A percentile compares a stretch with the other conserved stretches of the same genome.
phyloP scores from a whole-genome alignment of 73 alveolate species.

The Effrenium voratum region DNA sequence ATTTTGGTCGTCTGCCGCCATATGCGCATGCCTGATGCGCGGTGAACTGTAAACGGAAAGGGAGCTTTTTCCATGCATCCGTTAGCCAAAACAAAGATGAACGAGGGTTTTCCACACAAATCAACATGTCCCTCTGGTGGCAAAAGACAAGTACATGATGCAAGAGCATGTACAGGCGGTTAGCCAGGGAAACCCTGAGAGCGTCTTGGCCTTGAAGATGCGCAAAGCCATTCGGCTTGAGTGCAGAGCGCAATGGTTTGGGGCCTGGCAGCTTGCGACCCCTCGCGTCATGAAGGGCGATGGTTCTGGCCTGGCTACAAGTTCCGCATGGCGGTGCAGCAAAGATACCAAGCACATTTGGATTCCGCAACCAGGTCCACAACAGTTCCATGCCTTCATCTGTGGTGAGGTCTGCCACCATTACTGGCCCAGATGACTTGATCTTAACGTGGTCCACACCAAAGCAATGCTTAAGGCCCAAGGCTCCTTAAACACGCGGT shows the following conservation, averaged over 20 bases:
- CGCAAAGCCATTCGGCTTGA: neutral
- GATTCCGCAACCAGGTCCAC: neutral
- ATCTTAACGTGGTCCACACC: no score
- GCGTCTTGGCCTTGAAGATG: no score
- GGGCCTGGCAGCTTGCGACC: neutral
- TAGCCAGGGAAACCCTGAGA: neutral
- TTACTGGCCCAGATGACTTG: no score
- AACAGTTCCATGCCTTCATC: neutral
- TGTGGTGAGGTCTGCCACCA: neutral
- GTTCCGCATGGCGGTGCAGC: neutral
- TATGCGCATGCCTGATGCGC: neutral
- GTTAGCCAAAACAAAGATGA: neutral
- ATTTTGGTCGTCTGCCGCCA: neutral
- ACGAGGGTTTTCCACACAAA: neutral
- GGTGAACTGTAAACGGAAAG: neutral
- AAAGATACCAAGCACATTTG: neutral
- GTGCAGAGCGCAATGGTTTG: neutral
- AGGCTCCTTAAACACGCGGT: no score
- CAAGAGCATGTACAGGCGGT: neutral
- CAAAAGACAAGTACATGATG: neutral
- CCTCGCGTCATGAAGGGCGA: no score
- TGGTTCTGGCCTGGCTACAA: neutral
- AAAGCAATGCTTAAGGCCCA: no score
- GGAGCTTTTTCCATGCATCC: neutral
- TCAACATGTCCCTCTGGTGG: neutral